Conservation (phyloP, 2,329 filamentous ascomycete species). For the Aspergillus novofumigatus region DNA sequence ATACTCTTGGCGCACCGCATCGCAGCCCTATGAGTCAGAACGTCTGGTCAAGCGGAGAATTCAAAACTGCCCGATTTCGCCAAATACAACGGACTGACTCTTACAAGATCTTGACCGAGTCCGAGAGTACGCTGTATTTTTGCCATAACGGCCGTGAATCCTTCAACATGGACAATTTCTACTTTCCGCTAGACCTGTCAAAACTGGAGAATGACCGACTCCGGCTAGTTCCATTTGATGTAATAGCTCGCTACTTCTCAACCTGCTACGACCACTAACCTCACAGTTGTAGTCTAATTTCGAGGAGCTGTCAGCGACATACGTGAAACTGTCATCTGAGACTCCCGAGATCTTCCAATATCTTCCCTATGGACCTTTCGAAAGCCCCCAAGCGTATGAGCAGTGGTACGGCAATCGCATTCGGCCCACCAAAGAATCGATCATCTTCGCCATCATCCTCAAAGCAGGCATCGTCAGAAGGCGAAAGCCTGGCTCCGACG, state of each 20-base stretch:
- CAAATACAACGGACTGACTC: no score
- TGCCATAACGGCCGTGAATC: neutral
- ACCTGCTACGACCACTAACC: neutral
- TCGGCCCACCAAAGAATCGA: neutral
- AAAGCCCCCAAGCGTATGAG: neutral
- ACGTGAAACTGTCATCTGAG: neutral
- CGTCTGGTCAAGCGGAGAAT: no score
- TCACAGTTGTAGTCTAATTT: neutral
- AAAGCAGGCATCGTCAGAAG: neutral
- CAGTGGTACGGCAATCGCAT: neutral
- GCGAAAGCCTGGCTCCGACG: neutral
- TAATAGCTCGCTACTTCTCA: neutral
- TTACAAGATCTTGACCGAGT: no score
- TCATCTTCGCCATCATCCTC: neutral
- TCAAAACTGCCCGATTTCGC: no score
- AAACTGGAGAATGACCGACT: neutral
- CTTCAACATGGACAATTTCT: neutral
- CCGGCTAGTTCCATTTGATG: neutral
- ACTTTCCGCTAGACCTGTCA: neutral
- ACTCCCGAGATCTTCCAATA: neutral
- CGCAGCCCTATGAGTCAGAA: no score
- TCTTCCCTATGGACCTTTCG: neutral
- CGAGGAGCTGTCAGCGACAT: neutral
- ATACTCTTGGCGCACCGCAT: no score
- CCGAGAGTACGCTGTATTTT: no score